Evolutionary conservation across 2,329 filamentous ascomycete genomes (phyloP), one percentile per base, ranked within the genome.

Genomic region (Thelonectria discophora): DNA sequence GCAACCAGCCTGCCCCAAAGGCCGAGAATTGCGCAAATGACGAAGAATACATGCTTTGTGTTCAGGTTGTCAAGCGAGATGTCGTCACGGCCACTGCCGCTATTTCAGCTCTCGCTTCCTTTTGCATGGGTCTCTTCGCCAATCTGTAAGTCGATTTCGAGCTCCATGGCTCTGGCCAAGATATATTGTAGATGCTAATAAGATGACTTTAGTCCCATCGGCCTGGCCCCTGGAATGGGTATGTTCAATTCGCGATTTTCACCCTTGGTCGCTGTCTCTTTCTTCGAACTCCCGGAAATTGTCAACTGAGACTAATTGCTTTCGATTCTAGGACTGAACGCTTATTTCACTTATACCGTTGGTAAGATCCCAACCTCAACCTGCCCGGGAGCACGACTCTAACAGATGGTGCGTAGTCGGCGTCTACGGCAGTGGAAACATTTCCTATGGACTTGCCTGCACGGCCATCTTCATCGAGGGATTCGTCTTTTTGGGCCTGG

Each of bases 401-500:
- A 20, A 60, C 42, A 15, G 18, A 4, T n/a, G 9, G 10, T 18
- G 52, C 7, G 5, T 30, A 75, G 92, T 96, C 58, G 93, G 93
- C 3, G 87, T 82, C 71, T 89, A 94, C 74, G 93, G 92, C 45
- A 84, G 82, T 20, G 92, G 92, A 2, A 81, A 84, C 37, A 88
- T 96, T 9, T 87, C 91, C 1, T 97, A 92, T 73, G 76, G 85
- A 55, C 84, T 94, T 43, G 93, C 93, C 34, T 79, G 96, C 39
- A 95, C 92, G 4, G 92, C 93, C 55, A 93, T 95, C 67, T 96
- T 97, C 74, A 89, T 95, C 13, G 93, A 97, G 76, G 93, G 93
- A 39, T 91, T 91, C 75, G 88, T 96, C 64, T 97, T 97, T 78
- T 86, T 96, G 52, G 90, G 81, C 2, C 84, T 97, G 42, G 93